Evolutionary conservation across 441 rosid genomes (phyloP).

Genomic region (Populus trichocarpa): DNA sequence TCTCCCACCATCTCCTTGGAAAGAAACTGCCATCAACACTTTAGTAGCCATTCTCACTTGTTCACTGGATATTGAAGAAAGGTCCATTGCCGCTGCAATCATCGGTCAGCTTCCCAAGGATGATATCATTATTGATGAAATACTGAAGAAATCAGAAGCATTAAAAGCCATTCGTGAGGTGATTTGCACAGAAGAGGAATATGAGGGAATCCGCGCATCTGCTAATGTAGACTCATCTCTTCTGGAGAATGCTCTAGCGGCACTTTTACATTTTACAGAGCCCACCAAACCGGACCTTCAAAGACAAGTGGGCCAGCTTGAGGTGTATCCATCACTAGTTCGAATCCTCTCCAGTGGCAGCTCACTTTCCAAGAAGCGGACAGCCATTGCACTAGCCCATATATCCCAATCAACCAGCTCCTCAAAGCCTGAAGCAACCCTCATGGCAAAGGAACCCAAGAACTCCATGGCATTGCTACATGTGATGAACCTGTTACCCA

Average conservation of each 20-base stretch:
- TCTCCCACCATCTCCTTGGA: slow-evolving; percentile 41
- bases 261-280: slow-evolving; percentile 46
- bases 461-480: slow-evolving; percentile 14
- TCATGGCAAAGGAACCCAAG: slow-evolving; percentile 11
- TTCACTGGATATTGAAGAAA: slow-evolving; percentile 41
- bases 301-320: slow-evolving; percentile 40
- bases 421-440: slow-evolving; percentile 22
- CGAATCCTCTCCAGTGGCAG: slow-evolving; percentile 41
- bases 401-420: slow-evolving; percentile 38
- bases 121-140: slow-evolving; percentile 39
- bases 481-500: slow-evolving; percentile 24
- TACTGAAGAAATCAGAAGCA: slow-evolving; percentile 40
- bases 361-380: slow-evolving; percentile 43
- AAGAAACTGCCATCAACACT: slow-evolving; percentile 38
- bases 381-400: slow-evolving; percentile 49
- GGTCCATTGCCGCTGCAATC: slow-evolving; percentile 48
- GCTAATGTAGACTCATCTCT: slow-evolving; percentile 24
- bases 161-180: slow-evolving; percentile 47
- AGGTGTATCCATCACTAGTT: slow-evolving; percentile 41
- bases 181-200: slow-evolving; percentile 31
- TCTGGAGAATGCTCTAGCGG: slow-evolving; percentile 50
- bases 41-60: slow-evolving; percentile 31
- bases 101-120: slow-evolving; percentile 52
- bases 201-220: slow-evolving; percentile 14
- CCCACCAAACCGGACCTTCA: slow-evolving; percentile 49